A percentile compares a stretch with the other conserved stretches of the same genome.
These are phyloP conservation scores for Trichoderma sp. DNA, from an alignment of 2,329 filamentous ascomycete species.

Conservation along the genomic window DNA sequence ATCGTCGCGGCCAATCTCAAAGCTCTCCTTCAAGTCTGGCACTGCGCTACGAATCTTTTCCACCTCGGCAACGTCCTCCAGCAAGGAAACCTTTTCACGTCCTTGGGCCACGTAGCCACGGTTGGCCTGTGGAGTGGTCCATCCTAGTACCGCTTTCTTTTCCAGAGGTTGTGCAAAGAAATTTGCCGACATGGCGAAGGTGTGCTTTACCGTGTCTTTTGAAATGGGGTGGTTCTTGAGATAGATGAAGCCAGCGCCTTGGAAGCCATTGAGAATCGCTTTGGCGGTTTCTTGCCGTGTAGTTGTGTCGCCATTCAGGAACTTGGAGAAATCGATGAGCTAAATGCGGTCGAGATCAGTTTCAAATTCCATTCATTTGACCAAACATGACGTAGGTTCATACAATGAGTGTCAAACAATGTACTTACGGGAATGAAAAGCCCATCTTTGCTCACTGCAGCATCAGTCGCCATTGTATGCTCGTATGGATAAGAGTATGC, in stretches of 20 bases:
- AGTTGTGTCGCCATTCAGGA: slow-evolving; percentile 60
- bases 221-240: slow-evolving; percentile 75
- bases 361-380: neutral
- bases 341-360: slow-evolving; percentile 7
- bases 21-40: slow-evolving; percentile 65
- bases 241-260: slow-evolving; percentile 86
- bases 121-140: slow-evolving; percentile 71
- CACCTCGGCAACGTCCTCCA: slow-evolving; percentile 55
- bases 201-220: slow-evolving; percentile 52
- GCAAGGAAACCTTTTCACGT: slow-evolving; percentile 66
- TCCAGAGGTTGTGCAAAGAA: slow-evolving; percentile 66
- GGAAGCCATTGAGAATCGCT: slow-evolving; percentile 76
- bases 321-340: slow-evolving; percentile 63
- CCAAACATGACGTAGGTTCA: neutral
- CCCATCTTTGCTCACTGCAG: slow-evolving; percentile 51
- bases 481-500: neutral
- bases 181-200: slow-evolving; percentile 65
- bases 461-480: slow-evolving; percentile 33
- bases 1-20: slow-evolving; percentile 62
- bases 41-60: slow-evolving; percentile 54
- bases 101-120: slow-evolving; percentile 70
- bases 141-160: slow-evolving; percentile 64
- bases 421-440: slow-evolving; percentile 53
- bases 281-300: slow-evolving; percentile 65
- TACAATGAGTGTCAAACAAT: neutral